Base-by-base conservation (phyloP, 768 basidiomycete genomes). In the Kwoniella europaea region DNA sequence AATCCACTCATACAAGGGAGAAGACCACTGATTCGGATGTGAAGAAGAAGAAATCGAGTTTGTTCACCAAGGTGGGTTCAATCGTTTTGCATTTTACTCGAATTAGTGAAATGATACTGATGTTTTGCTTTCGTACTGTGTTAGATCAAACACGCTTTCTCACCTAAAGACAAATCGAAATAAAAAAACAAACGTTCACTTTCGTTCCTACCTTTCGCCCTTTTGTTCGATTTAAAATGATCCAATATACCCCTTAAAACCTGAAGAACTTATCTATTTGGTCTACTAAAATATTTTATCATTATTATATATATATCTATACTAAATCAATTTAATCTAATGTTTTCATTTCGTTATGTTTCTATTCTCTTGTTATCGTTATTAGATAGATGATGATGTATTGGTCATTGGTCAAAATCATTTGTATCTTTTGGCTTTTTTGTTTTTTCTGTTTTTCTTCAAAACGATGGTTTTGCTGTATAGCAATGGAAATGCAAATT, bases 41-140 rank as follows among this genome's bases (percentile, higher is more conserved):
- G 13, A 71, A 71, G 57, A 83, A 83, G 78, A 73, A 74, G 53
- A 83, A 83, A 76, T 78, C 77, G 4, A 73, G 79, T 61, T 72
- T 83, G 71, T 79, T 83, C 64, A 52, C 46, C 65, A 83, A 83
- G 78, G 82, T 77, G 58, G 54, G 76, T 70, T 6, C 46, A n/a
- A 9, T 12, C 24, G 10, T 24, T 55, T 4, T 24, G 16, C 12
- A 16, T 15, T 10, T 16, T 10, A 9, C 18, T 9, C 46, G 27
- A 44, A 44, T 3, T 27, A 60, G 13, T 29, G 41, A 18, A 20
- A 10, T 24, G 5, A 24, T 22, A n/a, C 67, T 69, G 63, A 64
- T 29, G 64, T 27, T 27, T 27, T 27, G 22, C 55, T 54, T 16
- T 52, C 3, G 10, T 24, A 43, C 58, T 22, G 27, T 43, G 3